Evolutionary conservation across 1,284 basidiomycete genomes (phyloP).

Genomic region (Hemileia vastatrix): DNA sequence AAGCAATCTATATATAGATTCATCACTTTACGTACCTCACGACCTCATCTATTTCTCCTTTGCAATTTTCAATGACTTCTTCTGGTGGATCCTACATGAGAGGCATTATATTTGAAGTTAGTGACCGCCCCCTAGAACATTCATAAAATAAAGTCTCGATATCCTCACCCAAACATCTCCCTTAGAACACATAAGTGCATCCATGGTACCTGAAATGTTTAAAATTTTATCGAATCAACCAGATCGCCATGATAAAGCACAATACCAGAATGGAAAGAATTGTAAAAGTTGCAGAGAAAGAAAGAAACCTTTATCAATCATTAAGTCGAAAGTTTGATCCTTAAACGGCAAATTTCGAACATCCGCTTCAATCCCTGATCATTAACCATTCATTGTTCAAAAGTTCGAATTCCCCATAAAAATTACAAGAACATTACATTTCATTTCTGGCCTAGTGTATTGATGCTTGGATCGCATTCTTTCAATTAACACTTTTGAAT

Average conservation of each 20-base stretch:
- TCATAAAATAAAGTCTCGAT: neutral
- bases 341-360: conserved; percentile 63
- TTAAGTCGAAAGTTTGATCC: conserved; percentile 64
- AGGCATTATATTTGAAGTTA: conserved; percentile 3
- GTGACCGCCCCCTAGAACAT: conserved; percentile 7
- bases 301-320: conserved; percentile 69
- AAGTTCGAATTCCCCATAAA: neutral
- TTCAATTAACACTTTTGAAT: conserved; percentile 67
- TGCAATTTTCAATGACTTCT: conserved; percentile 65
- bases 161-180: conserved; percentile 75
- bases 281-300: too few species aligned
- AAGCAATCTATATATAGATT: too few species aligned
- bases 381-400: neutral
- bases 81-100: conserved; percentile 62
- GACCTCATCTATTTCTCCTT: conserved; percentile 68
- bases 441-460: conserved; percentile 57
- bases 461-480: conserved; percentile 63
- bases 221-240: conserved; percentile 3
- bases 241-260: neutral
- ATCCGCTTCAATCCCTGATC: conserved; percentile 74
- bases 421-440: conserved; percentile 51
- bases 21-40: conserved; percentile 58
- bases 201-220: conserved; percentile 63
- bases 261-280: too few species aligned
- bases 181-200: conserved; percentile 81